Evolutionary conservation across 2,329 filamentous ascomycete genomes (phyloP), one percentile per base, ranked within the genome.

Genomic region (Alternaria dauci): DNA sequence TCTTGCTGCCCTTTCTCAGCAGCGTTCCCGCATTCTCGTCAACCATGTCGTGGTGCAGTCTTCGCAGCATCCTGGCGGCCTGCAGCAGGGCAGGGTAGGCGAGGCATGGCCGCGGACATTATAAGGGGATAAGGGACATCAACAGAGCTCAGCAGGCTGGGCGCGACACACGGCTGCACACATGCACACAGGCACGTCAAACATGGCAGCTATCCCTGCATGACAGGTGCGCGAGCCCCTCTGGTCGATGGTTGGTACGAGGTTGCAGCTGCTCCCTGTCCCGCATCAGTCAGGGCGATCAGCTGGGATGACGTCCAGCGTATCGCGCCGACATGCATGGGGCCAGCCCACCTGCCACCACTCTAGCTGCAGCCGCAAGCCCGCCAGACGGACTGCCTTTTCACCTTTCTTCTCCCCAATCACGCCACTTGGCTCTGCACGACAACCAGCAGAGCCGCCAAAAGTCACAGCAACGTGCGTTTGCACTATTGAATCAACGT

Each of bases 181-280:
- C 60, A 66, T 66, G 65, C 62, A 42, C 39, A 42, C 20, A 65
- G 63, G 65, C 62, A 66, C 55, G 64, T 70, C 72, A 73, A 74
- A 66, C 71, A 75, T 67, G 72, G 71, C 69, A 67, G 58, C 52
- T 58, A 70, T 68, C 70, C 70, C 66, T 66, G 73, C 23, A n/a
- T 51, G 30, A 56, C 44, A 59, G 52, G 57, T 28, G 38, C 12
- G 52, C 56, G 34, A 25, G 57, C 16, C 59, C n/a, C n/a, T n/a
- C n/a, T n/a, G n/a, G n/a, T 61, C 63, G 69, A 69, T 69, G 52
- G 67, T 55, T 65, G 65, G 61, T 57, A 58, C 54, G 52, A 46
- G 56, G 56, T n/a, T 39, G 50, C 42, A 41, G 62, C 58, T 51
- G 62, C 59, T 68, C 70, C 70, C 69, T 71, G 70, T 66, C 68